Evolutionary conservation across 305 asterid species (phyloP).

Genomic region (Andrographis paniculata): DNA sequence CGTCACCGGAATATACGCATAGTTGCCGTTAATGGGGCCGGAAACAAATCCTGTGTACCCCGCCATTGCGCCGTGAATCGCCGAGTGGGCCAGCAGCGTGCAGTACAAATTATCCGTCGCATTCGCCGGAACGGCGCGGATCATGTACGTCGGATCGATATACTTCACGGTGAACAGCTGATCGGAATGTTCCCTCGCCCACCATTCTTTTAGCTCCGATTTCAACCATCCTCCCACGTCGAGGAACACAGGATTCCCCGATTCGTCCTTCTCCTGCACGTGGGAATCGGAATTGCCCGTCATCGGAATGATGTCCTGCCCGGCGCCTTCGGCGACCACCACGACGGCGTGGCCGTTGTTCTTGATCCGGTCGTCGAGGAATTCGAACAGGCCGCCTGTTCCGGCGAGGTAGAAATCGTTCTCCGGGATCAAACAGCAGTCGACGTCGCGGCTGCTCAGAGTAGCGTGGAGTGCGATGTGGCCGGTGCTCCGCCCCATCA

Average conservation of each 20-base stretch:
- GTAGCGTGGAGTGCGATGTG: slow-evolving; percentile 77
- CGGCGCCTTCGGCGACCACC: slow-evolving; percentile 80
- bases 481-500: slow-evolving; percentile 87
- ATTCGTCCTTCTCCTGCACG: slow-evolving; percentile 52
- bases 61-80: slow-evolving; percentile 78
- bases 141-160: slow-evolving; percentile 80
- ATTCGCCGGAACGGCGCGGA: slow-evolving; percentile 65
- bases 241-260: slow-evolving; percentile 63
- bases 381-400: slow-evolving; percentile 55
- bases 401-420: slow-evolving; percentile 59
- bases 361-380: slow-evolving; percentile 33
- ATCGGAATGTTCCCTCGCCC: slow-evolving; percentile 50
- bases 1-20: slow-evolving; percentile 69
- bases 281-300: slow-evolving; percentile 24
- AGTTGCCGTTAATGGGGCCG: slow-evolving; percentile 66
- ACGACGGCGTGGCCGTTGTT: slow-evolving; percentile 54
- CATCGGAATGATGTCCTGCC: slow-evolving; percentile 55
- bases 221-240: slow-evolving; percentile 84
- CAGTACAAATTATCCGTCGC: slow-evolving; percentile 68
- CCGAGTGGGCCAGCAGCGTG: slow-evolving; percentile 65
- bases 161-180: slow-evolving; percentile 62
- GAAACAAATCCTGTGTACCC: slow-evolving; percentile 74
- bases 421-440: slow-evolving; percentile 78
- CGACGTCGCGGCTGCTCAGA: slow-evolving; percentile 71
- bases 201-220: slow-evolving; percentile 70